Base-by-base conservation (phyloP, 106 monocot genomes). In the Allium fistulosum region DNA sequence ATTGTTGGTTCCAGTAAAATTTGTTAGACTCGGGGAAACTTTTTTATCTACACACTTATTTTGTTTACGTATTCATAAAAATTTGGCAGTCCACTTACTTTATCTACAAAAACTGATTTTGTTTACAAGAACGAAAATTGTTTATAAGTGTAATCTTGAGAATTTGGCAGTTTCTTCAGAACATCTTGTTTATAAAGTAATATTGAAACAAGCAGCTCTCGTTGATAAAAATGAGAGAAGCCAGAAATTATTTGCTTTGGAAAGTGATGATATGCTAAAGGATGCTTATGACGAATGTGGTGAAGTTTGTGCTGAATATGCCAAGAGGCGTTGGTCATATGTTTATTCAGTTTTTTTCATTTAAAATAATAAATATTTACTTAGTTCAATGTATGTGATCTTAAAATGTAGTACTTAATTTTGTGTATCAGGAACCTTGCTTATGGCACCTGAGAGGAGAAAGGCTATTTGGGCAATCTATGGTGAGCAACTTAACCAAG, bases 401-500 rank as follows among this genome's bases (percentile, higher is more conserved):
- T 28, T 28, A 28, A 28, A 28, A 28, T 28, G 1, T 28, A 2
- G 28, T 45, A 2, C 48, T 65, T 18, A 9, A 49, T 65, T 17
- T 2, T 22, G 63, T 16, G 17, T 50, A 16, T 3, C 51, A 87
- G 84, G 88, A 77, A 88, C 87, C 22, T 26, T 80, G 76, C 88
- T 92, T 2, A 92, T 92, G 92, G 87, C 88, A 3, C 80, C 92
- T 50, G 88, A 92, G 78, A 84, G 88, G 74, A 65, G 88, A 78
- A 85, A 73, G 67, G 88, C 92, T 63, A 72, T 92, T 69, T 85
- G 88, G 92, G 92, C 88, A 62, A 90, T 90, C 66, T 87, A 91
- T 57, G 90, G 90, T 91, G 76, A 59, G 28, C 1, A 28, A 28
- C 28, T 28, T 28, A 3, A 28, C 2, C 3, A 28, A 28, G 28